Evolutionary conservation across 176 grass and related monocot species (phyloP).

Genomic region (barley (Hordeum vulgare)): MorexV3_pseudomolecules_assembly NC_058518.1:456793237-456793736

Average conservation of each 20-base stretch:
- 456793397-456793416: too few relatives aligned
- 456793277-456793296: background rate
- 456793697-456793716: background rate
- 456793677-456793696: background rate
- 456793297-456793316: background rate
- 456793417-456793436: background rate
- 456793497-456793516: background rate
- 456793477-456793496: background rate
- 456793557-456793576: slow-evolving; percentile 33
- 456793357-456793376: background rate
- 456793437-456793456: background rate
- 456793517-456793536: slow-evolving; percentile 54
- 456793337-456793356: too few relatives aligned
- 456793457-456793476: background rate
- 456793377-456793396: too few relatives aligned
- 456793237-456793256: too few relatives aligned
- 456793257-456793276: background rate
- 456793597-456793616: slow-evolving; percentile 50
- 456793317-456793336: too few relatives aligned
- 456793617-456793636: slow-evolving; percentile 39
- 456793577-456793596: slow-evolving; percentile 40
- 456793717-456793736: background rate
- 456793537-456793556: slow-evolving; percentile 46
- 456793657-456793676: slow-evolving; percentile 42
- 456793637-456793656: slow-evolving; percentile 15